Evolutionary conservation across 139 green algal genomes (phyloP), one percentile per base, ranked within the genome.

Genomic region (Tetradesmus lagerheimii): DNA sequence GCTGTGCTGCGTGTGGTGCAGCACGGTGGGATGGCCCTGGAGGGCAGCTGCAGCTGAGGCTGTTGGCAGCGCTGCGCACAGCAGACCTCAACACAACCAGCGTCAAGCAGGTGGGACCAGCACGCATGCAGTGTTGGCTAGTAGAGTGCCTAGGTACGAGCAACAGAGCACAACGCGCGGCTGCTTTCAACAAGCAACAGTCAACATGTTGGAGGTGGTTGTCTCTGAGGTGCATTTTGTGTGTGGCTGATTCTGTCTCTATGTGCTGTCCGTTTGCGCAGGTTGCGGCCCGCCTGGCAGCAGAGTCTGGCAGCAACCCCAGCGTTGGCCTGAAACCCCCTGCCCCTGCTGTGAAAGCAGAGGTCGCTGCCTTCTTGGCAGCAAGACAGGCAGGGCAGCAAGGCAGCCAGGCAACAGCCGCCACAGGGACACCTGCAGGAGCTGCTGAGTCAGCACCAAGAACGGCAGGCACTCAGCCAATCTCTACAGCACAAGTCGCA

Each of bases 81-180:
- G 86, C 86, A 25, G 86, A 90, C 45, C 86, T 90, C n/a, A 76
- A 77, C 4, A 34, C 25, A 29, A 90, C 86, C 23, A 83, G 43
- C 20, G 41, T 71, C 18, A 84, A 62, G 20, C 86, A 90, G 75
- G 85, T 89, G 47, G n/a, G 80, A 3, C 1, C 41, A 43, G 27
- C 29, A 35, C 4, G n/a, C n/a, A n/a, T n/a, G n/a, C n/a, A n/a
- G n/a, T n/a, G n/a, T n/a, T n/a, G n/a, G n/a, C n/a, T n/a, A n/a
- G n/a, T n/a, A n/a, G n/a, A n/a, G n/a, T n/a, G n/a, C n/a, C n/a
- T n/a, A n/a, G n/a, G n/a, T n/a, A n/a, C n/a, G n/a, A n/a, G n/a
- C n/a, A n/a, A n/a, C n/a, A n/a, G n/a, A n/a, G n/a, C n/a, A n/a
- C n/a, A n/a, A n/a, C n/a, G n/a, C n/a, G n/a, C n/a, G n/a, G n/a